Evolutionary conservation across 1,284 basidiomycete genomes (phyloP).

Genomic region (Trichosporon coremiiforme): DNA sequence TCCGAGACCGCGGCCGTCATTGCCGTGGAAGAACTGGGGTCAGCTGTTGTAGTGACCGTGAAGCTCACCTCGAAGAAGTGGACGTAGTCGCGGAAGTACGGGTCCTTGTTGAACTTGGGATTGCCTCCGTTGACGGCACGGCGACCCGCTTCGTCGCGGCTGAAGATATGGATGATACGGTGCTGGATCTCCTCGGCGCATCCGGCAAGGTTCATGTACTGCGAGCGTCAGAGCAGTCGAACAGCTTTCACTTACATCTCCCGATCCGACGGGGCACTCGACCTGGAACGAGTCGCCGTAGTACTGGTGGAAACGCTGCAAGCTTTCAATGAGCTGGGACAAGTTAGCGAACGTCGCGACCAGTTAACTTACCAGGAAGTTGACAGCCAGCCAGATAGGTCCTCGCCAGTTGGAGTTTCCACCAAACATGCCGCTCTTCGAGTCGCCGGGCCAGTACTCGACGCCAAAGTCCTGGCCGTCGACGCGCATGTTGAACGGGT

Average conservation of each 20-base stretch:
- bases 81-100: constrained; percentile 89
- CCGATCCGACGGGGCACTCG: constrained; percentile 93
- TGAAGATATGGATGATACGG: constrained; percentile 92
- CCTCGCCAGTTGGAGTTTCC: constrained; percentile 93
- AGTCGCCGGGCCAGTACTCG: constrained; percentile 97
- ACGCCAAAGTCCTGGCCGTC: constrained; percentile 89
- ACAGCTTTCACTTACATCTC: constrained; percentile 61
- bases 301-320: constrained; percentile 97
- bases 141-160: constrained; percentile 78
- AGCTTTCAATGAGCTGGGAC: constrained; percentile 41
- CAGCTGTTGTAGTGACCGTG: neutral
- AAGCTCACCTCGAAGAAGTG: constrained; percentile 21
- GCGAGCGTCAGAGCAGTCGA: neutral
- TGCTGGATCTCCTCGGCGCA: constrained; percentile 98
- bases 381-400: constrained; percentile 87
- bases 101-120: constrained; percentile 82
- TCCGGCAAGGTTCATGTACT: constrained; percentile 85
- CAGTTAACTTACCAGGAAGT: constrained; percentile 66
- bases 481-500: constrained; percentile 93
- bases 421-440: constrained; percentile 87
- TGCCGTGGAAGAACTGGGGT: constrained; percentile 87
- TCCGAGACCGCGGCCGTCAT: constrained; percentile 85
- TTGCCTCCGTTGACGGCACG: constrained; percentile 91
- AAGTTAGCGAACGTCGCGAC: neutral
- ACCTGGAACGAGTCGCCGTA: constrained; percentile 85